A percentile compares a stretch with the other conserved stretches of the same genome.
Conservation (phyloP, 306 rosid species). For the Macrotyloma uniflorum region DNA sequence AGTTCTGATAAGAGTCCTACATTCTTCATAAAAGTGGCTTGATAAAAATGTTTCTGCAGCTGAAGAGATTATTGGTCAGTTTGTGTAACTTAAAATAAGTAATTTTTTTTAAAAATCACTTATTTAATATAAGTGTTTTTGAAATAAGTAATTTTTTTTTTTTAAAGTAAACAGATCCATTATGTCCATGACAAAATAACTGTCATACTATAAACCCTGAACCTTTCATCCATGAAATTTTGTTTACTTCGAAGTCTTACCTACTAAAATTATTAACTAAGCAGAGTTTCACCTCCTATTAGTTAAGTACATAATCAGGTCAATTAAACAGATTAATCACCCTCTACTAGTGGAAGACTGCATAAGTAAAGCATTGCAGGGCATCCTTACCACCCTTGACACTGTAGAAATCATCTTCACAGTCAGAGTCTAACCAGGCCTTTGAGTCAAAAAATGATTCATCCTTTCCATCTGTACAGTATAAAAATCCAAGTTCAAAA, state of each 20-base stretch:
- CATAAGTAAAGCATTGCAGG: conserved; percentile 27
- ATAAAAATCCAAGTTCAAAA: conserved; percentile 22
- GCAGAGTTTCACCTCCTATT: neutral
- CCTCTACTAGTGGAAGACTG: conserved; percentile 26
- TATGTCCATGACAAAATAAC: neutral
- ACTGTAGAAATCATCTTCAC: conserved; percentile 87
- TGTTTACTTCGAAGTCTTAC: neutral
- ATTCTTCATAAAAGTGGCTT: neutral
- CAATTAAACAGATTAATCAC: conserved; percentile 1
- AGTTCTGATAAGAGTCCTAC: neutral
- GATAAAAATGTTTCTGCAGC: neutral
- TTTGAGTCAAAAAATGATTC: conserved; percentile 82
- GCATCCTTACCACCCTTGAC: conserved; percentile 90
- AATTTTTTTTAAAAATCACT: too few relatives aligned
- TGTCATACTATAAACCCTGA: neutral
- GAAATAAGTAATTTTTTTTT: too few relatives aligned
- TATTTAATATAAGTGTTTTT: too few relatives aligned
- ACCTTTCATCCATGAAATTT: neutral
- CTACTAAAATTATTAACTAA: neutral
- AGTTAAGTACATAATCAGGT: neutral
- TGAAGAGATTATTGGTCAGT: too few relatives aligned
- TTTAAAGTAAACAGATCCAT: too few relatives aligned
- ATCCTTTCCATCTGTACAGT: conserved; percentile 74
- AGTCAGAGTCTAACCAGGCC: conserved; percentile 90
- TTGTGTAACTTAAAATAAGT: too few relatives aligned